Evolutionary conservation across 2,329 filamentous ascomycete genomes (phyloP), one percentile per base, ranked within the genome.

Genomic region (Tolypocladium inflatum): DNA sequence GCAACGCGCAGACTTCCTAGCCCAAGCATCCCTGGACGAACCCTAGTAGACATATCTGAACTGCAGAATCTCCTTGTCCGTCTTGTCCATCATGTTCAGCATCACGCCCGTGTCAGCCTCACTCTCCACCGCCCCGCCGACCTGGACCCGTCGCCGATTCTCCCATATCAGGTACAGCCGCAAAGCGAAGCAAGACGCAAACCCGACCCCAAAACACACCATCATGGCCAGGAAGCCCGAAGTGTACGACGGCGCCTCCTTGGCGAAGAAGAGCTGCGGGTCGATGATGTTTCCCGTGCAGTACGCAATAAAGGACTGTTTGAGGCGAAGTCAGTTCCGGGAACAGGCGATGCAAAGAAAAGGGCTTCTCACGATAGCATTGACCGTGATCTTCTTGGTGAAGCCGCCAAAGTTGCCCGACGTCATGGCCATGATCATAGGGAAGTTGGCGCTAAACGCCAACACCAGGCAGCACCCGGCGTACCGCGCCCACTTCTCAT

Each of bases 221-320:
- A 88, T 76, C 62, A 86, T 83, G 2, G 81, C 82, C 8, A 80
- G 74, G 62, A 87, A 85, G 0, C 83, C 85, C 42, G 81, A 83
- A 50, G 80, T 76, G 66, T 88, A 89, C 1, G 76, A 71, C 0
- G 85, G 85, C 0, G 77, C 75, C 65, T 88, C 82, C 50, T 69
- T 70, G n/a, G 74, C 71, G 19, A 81, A 71, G 71, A 86, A 86
- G 2, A 85, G 76, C 64, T 85, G 82, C 0, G 83, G 82, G 0
- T 80, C 83, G 41, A 83, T 78, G 9, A 84, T 80, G 64, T 87
- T 87, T 1, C 84, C 85, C 0, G 76, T 71, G 48, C 80, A 81
- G 78, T 83, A 86, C 1, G 79, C 77, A 50, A 86, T 74, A 64
- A 86, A 86, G 59, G 81, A 57, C 63, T 64, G 13, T 7, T 5